These are phyloP conservation scores for Pseudopyricularia javanii DNA, from an alignment of 2,329 filamentous ascomycete species.

Conservation along the genomic window DNA sequence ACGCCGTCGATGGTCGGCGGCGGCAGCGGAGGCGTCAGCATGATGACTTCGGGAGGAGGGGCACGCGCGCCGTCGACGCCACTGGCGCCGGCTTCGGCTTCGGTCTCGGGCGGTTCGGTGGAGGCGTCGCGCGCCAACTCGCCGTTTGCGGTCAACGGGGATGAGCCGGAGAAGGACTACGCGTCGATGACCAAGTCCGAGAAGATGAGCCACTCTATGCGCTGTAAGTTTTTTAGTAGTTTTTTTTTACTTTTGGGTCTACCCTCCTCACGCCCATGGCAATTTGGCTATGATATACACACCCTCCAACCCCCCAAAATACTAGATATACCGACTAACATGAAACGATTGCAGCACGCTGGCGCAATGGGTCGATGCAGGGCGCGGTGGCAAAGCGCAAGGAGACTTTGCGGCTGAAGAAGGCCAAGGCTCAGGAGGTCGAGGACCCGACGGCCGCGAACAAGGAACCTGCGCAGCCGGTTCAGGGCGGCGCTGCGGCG, in stretches of 20 bases:
- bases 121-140: constrained; percentile 1
- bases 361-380: constrained; percentile 48
- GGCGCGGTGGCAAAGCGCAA: constrained; percentile 48
- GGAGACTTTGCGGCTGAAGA: constrained; percentile 47
- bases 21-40: not conserved
- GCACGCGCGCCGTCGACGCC: not conserved
- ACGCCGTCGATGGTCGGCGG: constrained; percentile 4
- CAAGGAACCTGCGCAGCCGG: not conserved
- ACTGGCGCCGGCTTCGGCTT: not conserved
- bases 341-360: constrained; percentile 29
- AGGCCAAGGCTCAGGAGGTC: constrained; percentile 17
- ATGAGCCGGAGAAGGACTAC: constrained; percentile 39
- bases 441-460: constrained; percentile 5
- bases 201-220: constrained; percentile 56
- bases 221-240: constrained; percentile 30
- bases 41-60: not conserved
- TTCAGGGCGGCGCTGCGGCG: not conserved
- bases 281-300: too few relatives aligned
- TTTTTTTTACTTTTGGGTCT: not conserved
- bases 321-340: too few relatives aligned
- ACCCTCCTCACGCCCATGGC: too few relatives aligned
- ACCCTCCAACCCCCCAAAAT: too few relatives aligned
- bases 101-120: not conserved
- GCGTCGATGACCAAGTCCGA: constrained; percentile 51
- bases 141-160: constrained; percentile 15